Conservation (phyloP, 2,329 filamentous ascomycete genomes). For the Elsinoe perseae region DNA sequence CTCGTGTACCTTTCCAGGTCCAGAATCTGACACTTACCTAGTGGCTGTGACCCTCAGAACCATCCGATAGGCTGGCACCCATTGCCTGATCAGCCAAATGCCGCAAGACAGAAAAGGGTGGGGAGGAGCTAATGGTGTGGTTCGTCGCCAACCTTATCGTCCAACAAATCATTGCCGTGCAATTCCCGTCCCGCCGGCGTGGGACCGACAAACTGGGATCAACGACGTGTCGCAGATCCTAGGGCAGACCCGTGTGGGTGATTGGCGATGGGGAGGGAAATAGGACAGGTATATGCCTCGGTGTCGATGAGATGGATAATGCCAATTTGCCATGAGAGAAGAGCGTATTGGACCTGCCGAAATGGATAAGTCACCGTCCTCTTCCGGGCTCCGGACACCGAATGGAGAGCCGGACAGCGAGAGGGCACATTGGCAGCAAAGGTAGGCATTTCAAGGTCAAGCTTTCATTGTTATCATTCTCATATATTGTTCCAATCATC, state of each 20-base stretch:
- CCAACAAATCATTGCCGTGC: not conserved
- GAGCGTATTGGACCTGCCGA: not conserved
- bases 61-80: constrained; percentile 2
- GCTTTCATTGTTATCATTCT: not conserved
- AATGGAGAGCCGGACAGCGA: constrained; percentile 16
- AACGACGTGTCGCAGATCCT: constrained; percentile 3
- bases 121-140: not conserved
- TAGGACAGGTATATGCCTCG: not conserved
- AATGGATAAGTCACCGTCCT: not conserved
- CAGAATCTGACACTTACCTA: not conserved
- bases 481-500: not conserved
- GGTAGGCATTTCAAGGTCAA: not conserved
- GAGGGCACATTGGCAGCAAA: not conserved
- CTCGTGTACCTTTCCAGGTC: not conserved
- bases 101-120: not conserved
- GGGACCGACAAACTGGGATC: not conserved
- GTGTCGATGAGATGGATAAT: not conserved
- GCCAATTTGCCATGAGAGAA: not conserved
- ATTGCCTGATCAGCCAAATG: not conserved
- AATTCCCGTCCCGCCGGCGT: not conserved
- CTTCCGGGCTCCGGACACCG: constrained; percentile 9
- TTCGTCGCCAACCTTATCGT: not conserved
- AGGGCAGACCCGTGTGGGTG: not conserved
- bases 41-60: not conserved
- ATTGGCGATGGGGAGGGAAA: not conserved